Base-by-base conservation (phyloP, 2,329 filamentous ascomycete species). In the Diaporthe vexans region DNA sequence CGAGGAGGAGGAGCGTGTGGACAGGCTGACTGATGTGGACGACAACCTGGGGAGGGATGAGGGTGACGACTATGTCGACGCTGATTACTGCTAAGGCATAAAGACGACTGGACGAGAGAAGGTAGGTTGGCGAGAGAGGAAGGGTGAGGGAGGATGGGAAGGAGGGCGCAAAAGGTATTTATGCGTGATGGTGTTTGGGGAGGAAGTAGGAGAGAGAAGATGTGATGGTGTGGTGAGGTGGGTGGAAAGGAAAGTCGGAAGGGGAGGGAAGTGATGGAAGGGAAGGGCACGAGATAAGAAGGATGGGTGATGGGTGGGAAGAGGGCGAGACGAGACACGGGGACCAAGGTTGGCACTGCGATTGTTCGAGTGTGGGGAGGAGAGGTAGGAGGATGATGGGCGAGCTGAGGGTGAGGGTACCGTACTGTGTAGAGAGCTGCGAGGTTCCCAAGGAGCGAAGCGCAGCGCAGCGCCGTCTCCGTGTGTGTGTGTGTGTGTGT, bases 181-280 rank as follows among this genome's bases (percentile, higher is more conserved):
- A 72, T 63, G 69, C 40, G 54, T 70, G 63, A 68, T 72, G 71
- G 54, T 56, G 61, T 61, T 35, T n/a, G 75, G 72, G 58, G 46
- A 59, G 72, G 56, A 57, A 71, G 72, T 52, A 48, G 26, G 73
- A 68, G 59, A 72, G 73, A 70, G 59, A 70, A 75, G 61, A 74
- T 73, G 46, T 69, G 63, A 70, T 77, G 72, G 40, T 43, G 77
- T 78, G 73, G 74, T 77, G 76, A 77, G 77, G 74, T 75, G 75
- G 76, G 80, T 74, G 76, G 76, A 80, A 78, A 79, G 78, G 76
- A 77, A 75, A 82, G 78, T 77, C 78, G 77, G 78, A 77, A 80
- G 76, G 73, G 77, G 75, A 77, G 77, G 79, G 77, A 70, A 76
- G 71, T 72, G 73, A 75, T 78, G 73, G 68, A 75, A 75, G 76